phyloP scores from a whole-genome alignment of 495 filamentous ascomycete genomes.

The Lasiosphaeria ovina region DNA sequence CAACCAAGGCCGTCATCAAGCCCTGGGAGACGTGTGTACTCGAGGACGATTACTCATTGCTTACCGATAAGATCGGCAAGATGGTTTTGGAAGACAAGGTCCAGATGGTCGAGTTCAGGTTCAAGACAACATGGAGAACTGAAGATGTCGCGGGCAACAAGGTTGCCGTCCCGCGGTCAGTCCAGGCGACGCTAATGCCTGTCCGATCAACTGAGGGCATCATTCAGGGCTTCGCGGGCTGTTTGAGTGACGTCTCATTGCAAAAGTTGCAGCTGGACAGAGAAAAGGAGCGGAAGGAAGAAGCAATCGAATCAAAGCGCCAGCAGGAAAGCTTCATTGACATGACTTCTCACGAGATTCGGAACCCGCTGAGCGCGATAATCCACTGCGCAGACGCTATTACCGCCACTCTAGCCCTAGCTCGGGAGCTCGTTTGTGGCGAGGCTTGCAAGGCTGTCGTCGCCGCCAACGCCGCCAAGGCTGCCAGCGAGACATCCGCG shows the following conservation, averaged over 20 bases:
- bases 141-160: conserved; percentile 31
- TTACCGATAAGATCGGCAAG: conserved; percentile 27
- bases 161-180: conserved; percentile 31
- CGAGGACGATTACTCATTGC: conserved; percentile 26
- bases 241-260: conserved; percentile 38
- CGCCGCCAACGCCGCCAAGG: no score
- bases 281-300: conserved; percentile 41
- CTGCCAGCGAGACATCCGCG: neutral
- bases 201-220: conserved; percentile 29
- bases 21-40: conserved; percentile 39
- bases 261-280: conserved; percentile 39
- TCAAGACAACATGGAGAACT: conserved; percentile 32
- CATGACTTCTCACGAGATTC: conserved; percentile 75
- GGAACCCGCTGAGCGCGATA: conserved; percentile 72
- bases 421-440: conserved; percentile 29
- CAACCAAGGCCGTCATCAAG: conserved; percentile 26
- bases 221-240: conserved; percentile 37
- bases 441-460: neutral
- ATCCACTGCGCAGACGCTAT: conserved; percentile 64
- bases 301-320: conserved; percentile 43
- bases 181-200: conserved; percentile 39
- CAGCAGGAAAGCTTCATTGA: conserved; percentile 73
- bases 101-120: conserved; percentile 35
- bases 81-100: conserved; percentile 29
- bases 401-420: conserved; percentile 30